phyloP scores from a whole-genome alignment of 257 asterid genomes.

The Misopates orontium region DNA sequence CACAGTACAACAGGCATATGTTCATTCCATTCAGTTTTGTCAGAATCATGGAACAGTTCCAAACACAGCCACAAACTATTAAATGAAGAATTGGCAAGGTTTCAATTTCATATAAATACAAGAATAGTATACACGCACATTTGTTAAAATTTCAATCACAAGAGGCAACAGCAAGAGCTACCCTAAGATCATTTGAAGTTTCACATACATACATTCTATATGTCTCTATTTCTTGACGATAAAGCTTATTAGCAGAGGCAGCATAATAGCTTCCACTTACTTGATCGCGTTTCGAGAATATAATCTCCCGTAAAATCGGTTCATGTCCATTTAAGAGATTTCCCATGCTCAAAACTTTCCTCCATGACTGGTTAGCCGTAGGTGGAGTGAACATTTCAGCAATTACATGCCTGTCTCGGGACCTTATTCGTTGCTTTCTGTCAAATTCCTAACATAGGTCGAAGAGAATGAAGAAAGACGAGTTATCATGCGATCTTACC shows the following conservation, averaged over 20 bases:
- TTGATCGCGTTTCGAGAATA: conserved; percentile 66
- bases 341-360: conserved; percentile 93
- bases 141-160: conserved; percentile 47
- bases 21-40: no score
- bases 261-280: conserved; percentile 67
- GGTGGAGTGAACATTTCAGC: conserved; percentile 77
- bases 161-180: conserved; percentile 90
- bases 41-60: no score
- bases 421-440: conserved; percentile 51
- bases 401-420: conserved; percentile 60
- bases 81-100: no score
- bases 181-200: conserved; percentile 87
- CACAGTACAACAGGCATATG: no score
- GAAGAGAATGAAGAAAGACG: conserved; percentile 12
- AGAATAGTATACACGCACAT: no score
- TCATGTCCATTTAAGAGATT: conserved; percentile 96
- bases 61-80: no score
- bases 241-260: conserved; percentile 38
- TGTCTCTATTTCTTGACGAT: conserved; percentile 69
- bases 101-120: no score
- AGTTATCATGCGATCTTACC: conserved; percentile 2
- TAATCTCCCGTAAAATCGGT: conserved; percentile 78
- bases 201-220: conserved; percentile 84
- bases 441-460: conserved; percentile 44
- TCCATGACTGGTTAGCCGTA: conserved; percentile 92